Conservation (phyloP, 192 early-diverging fungal species). For the Ambispora gerdemannii region DNA sequence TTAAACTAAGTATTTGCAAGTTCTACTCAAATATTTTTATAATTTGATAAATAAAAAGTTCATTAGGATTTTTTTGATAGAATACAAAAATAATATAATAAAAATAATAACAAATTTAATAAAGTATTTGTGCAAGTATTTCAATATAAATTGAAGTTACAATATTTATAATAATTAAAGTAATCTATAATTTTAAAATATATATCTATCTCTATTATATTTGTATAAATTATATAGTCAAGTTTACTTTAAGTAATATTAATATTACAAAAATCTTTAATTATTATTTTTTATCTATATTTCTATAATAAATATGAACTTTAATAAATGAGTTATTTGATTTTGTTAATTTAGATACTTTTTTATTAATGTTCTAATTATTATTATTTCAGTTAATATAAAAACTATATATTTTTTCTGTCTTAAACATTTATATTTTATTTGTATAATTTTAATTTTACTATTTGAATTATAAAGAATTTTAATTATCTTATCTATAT, state of each 20-base stretch:
- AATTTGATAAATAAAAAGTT: not conserved
- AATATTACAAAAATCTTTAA: slow-evolving; percentile 18
- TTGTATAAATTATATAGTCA: not conserved
- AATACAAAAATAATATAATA: not conserved
- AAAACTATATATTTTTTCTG: slow-evolving; percentile 19
- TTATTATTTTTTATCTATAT: slow-evolving; percentile 14
- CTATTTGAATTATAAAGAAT: slow-evolving; percentile 23
- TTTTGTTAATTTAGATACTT: slow-evolving; percentile 2
- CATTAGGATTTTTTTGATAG: slow-evolving; percentile 13
- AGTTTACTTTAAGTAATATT: slow-evolving; percentile 2
- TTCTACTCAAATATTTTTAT: slow-evolving; percentile 14
- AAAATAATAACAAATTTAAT: not conserved
- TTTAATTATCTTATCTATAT: slow-evolving; percentile 18
- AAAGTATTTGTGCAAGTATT: slow-evolving; percentile 13
- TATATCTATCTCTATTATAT: not conserved
- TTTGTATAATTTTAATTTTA: slow-evolving; percentile 19
- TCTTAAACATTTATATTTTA: slow-evolving; percentile 10
- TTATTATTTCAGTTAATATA: slow-evolving; percentile 1
- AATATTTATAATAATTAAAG: slow-evolving; percentile 14
- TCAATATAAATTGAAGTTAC: not conserved
- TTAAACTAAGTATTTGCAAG: not conserved
- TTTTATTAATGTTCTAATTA: slow-evolving; percentile 24
- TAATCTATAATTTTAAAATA: slow-evolving; percentile 1
- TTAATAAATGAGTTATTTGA: not conserved
- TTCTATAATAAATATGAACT: slow-evolving; percentile 7